These are phyloP conservation scores for Penicillium frequentans DNA, from an alignment of 2,329 filamentous ascomycete genomes.

Conservation along the genomic window DNA sequence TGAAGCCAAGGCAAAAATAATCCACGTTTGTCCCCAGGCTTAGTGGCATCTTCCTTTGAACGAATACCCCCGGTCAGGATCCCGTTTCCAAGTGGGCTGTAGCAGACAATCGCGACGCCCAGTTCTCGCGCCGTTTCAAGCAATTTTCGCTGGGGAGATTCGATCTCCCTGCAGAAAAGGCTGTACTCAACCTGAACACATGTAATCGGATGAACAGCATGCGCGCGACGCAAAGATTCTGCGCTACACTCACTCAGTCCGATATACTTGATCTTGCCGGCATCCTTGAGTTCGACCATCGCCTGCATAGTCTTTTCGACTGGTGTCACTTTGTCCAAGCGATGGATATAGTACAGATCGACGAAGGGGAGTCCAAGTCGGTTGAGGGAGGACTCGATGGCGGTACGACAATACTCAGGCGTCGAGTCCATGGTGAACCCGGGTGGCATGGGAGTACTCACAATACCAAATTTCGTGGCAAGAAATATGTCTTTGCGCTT, in stretches of 20 bases:
- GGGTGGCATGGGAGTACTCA: conserved; percentile 3
- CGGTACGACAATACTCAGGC: conserved; percentile 43
- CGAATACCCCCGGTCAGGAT: conserved; percentile 46
- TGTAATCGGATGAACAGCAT: conserved; percentile 50
- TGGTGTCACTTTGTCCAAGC: conserved; percentile 39
- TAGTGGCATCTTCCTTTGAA: conserved; percentile 37
- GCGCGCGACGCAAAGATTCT: conserved; percentile 51
- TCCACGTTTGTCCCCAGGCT: conserved; percentile 48
- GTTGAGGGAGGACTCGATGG: conserved; percentile 44
- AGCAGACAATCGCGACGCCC: conserved; percentile 43
- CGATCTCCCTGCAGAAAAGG: conserved; percentile 52
- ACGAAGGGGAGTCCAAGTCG: conserved; percentile 46
- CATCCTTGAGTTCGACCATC: conserved; percentile 47
- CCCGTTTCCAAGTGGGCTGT: conserved; percentile 46
- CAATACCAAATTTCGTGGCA: conserved; percentile 52
- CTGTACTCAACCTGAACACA: conserved; percentile 58
- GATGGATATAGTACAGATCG: conserved; percentile 52
- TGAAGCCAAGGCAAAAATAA: conserved; percentile 49
- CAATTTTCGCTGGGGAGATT: conserved; percentile 30
- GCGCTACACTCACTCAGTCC: conserved; percentile 53
- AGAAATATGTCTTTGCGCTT: conserved; percentile 53
- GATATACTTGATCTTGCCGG: conserved; percentile 56
- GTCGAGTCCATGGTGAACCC: conserved; percentile 32
- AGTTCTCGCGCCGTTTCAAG: conserved; percentile 30
- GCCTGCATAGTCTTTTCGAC: conserved; percentile 44